Conservation (phyloP, 345 rosid species). For the Brassica cretica region DNA sequence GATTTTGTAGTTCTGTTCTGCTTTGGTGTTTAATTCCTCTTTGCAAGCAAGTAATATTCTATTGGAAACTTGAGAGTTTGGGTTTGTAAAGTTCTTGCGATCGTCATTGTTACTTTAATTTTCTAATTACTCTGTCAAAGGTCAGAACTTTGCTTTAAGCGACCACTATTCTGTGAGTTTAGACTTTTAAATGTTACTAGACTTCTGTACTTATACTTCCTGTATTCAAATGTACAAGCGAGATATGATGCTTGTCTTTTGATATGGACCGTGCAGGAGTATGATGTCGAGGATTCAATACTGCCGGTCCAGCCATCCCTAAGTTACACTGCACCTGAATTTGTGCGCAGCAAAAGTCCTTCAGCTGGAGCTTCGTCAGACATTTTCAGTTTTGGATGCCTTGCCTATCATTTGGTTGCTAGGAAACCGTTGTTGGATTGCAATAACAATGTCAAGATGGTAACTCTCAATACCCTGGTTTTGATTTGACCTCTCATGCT, state of each 20-base stretch:
- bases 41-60: constrained; percentile 20
- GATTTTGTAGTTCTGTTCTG: not conserved
- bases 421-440: constrained; percentile 88
- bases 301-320: constrained; percentile 90
- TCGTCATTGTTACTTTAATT: not conserved
- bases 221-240: not conserved
- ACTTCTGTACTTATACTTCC: not conserved
- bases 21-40: not conserved
- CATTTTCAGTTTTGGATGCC: constrained; percentile 93
- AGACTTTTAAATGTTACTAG: not conserved
- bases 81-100: not conserved
- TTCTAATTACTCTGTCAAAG: constrained; percentile 7
- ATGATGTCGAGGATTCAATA: constrained; percentile 87
- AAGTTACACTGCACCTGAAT: constrained; percentile 95
- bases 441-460: constrained; percentile 98
- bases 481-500: not conserved
- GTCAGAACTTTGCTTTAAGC: not conserved
- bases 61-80: not conserved
- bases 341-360: constrained; percentile 67
- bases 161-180: constrained; percentile 74
- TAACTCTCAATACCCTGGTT: constrained; percentile 34
- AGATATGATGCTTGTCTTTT: constrained; percentile 22
- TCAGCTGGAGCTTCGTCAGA: constrained; percentile 79
- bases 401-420: constrained; percentile 87
- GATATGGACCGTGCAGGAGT: constrained; percentile 58